Evolutionary conservation across 441 rosid species (phyloP), one percentile per base, ranked within the genome.

Genomic region (Capsella rubella): DNA sequence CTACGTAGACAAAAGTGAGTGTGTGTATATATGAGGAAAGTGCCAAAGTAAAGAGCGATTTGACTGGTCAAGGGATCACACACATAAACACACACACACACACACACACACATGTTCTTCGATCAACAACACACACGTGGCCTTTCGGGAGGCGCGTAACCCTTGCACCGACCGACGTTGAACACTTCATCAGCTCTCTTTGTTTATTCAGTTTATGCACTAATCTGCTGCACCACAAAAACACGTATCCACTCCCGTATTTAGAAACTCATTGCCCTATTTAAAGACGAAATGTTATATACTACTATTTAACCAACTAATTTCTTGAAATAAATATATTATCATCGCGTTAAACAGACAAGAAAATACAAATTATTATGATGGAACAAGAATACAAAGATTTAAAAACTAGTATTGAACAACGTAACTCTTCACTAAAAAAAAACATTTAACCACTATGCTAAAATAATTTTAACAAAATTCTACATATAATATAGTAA

Each of bases 61-160:
- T 77, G 80, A 77, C 80, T 58, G 58, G 80, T 77, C 80, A 77
- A 77, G 39, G 11, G 37, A 13, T 58, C 53, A 45, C 27, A 71
- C 57, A 21, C 25, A 21, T 16, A 16, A 16, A 16, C 18, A 16
- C 18, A 16, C 18, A 16, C 18, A 52, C 43, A 64, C 12, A 14
- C 47, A 29, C 68, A 62, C 71, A 63, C 74, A 59, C 64, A 70
- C 70, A 61, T 69, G 70, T 76, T 69, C 59, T 35, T 42, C 55
- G 43, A 52, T 68, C 53, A 56, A 70, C 61, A 40, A 46, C 16
- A 55, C 27, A 58, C 80, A 71, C 80, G 80, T 77, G 68, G 76
- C 77, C 35, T 58, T 64, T 57, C 42, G 76, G 18, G 68, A 71
- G 76, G 56, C 11, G 40, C 61, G 67, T 64, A 21, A 27, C 13